Conservation (phyloP, 2,329 filamentous ascomycete species). For the Ilyonectria destructans region DNA sequence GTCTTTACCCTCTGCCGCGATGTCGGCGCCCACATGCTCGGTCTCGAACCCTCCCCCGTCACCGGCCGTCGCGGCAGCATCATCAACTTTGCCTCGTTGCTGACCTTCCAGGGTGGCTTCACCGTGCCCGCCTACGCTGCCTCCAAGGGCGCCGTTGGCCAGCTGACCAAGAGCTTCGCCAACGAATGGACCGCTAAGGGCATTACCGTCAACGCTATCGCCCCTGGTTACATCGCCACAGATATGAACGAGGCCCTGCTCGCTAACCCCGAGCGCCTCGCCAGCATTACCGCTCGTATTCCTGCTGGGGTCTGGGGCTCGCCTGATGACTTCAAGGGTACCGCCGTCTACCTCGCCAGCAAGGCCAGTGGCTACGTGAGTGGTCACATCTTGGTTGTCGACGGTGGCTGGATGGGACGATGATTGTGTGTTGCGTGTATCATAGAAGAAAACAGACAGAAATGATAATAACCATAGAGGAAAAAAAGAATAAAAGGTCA, state of each 20-base stretch:
- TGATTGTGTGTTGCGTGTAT: conserved; percentile 53
- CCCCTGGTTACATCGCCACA: conserved; percentile 92
- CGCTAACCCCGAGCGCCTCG: conserved; percentile 77
- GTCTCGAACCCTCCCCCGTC: conserved; percentile 62
- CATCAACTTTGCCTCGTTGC: conserved; percentile 87
- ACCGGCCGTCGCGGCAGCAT: conserved; percentile 78
- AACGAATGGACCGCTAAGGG: conserved; percentile 91
- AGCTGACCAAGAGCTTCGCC: conserved; percentile 87
- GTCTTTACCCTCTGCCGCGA: conserved; percentile 87
- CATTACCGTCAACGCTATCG: conserved; percentile 89
- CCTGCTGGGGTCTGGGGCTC: conserved; percentile 87
- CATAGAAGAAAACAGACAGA: conserved; percentile 23
- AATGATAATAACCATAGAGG: not conserved
- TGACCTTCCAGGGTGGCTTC: conserved; percentile 89
- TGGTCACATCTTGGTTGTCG: conserved; percentile 86
- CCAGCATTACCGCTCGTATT: conserved; percentile 84
- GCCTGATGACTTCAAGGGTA: conserved; percentile 91
- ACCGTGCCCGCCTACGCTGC: conserved; percentile 92
- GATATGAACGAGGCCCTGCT: conserved; percentile 94
- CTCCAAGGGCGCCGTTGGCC: conserved; percentile 87
- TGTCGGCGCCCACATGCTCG: conserved; percentile 84
- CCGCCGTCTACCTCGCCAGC: conserved; percentile 83
- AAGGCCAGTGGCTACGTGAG: conserved; percentile 85
- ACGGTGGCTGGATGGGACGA: conserved; percentile 95
- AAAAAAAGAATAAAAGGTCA: conserved; percentile 9